Conservation (phyloP, 2,329 filamentous ascomycete genomes). For the Paecilomyces fulvus region DNA sequence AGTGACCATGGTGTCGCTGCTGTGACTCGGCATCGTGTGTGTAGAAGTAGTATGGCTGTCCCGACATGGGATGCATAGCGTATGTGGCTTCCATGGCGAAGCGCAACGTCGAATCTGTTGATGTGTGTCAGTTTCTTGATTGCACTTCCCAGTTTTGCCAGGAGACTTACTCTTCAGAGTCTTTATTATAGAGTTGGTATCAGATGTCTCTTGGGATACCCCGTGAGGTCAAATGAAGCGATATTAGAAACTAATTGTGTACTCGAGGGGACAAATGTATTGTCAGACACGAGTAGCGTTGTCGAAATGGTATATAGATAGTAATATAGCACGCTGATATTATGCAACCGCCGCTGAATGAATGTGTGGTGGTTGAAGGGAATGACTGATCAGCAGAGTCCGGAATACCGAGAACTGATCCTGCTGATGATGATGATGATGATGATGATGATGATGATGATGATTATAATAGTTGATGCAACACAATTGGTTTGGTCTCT, state of each 20-base stretch:
- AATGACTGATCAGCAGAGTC: constrained; percentile 2
- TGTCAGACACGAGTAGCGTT: neutral
- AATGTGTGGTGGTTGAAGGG: constrained; percentile 6
- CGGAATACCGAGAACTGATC: constrained; percentile 21
- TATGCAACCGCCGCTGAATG: constrained; percentile 4
- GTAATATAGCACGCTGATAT: constrained; percentile 2
- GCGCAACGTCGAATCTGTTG: constrained; percentile 17
- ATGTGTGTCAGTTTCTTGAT: neutral
- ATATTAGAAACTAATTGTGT: neutral
- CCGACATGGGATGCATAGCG: constrained; percentile 49
- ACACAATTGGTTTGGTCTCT: constrained; percentile 8
- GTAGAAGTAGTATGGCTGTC: constrained; percentile 81
- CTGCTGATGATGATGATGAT: constrained; percentile 11
- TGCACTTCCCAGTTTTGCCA: neutral
- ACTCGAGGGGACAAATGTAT: neutral
- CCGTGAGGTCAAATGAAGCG: neutral
- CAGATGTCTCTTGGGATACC: neutral
- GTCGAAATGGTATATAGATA: neutral
- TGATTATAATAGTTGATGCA: constrained; percentile 11
- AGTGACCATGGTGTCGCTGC: constrained; percentile 66
- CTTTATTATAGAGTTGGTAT: neutral
- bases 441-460: constrained; percentile 12
- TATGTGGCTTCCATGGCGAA: constrained; percentile 58
- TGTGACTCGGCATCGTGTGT: constrained; percentile 66
- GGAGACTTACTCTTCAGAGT: neutral